Base-by-base conservation (phyloP, 2,329 filamentous ascomycete genomes). In the Tolypocladium album region DNA sequence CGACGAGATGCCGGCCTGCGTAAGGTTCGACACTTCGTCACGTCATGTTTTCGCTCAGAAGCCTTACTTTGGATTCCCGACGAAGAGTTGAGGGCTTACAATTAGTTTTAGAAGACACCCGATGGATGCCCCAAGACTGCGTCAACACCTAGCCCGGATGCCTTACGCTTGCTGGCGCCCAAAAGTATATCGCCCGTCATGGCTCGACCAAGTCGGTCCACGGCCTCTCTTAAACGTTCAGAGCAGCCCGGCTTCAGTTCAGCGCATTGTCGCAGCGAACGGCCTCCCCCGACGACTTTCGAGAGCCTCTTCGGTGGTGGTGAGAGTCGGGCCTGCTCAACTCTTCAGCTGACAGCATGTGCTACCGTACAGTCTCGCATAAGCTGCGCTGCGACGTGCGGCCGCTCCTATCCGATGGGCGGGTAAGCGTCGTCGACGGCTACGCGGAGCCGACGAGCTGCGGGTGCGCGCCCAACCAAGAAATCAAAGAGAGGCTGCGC, bases 331-430 rank as follows among this genome's bases (percentile, higher is more conserved):
- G 50, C 50, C 50, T 36, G 50, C 50, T 2, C n/a, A 27, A 38
- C 50, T 3, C 11, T 3, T n/a, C 31, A 22, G 15, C 31, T 31
- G 22, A 40, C 42, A 50, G 7, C 5, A 69, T 69, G 67, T 69
- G 68, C 43, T 67, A 67, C 43, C 63, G 61, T n/a, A 61, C 66
- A 24, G 34, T 65, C 56, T 67, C 63, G 4, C 70, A 72, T 60
- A 68, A 61, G 3, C 62, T 71, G 55, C 55, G 59, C 15, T 72
- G 70, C 65, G 69, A 72, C 57, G 58, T 63, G 40, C 66, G 70
- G 7, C 68, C 70, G 6, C 20, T 69, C 57, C 59, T 71, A 17
- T 69, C 64, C 1, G 64, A 67, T 43, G 68, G 66, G 20, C 12
- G n/a, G 0, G 57, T 57, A n/a, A 9, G 56, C n/a, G 65, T 66